Base-by-base conservation (phyloP, 371 early-diverging fungal genomes). In the Nosema granulosis region DNA sequence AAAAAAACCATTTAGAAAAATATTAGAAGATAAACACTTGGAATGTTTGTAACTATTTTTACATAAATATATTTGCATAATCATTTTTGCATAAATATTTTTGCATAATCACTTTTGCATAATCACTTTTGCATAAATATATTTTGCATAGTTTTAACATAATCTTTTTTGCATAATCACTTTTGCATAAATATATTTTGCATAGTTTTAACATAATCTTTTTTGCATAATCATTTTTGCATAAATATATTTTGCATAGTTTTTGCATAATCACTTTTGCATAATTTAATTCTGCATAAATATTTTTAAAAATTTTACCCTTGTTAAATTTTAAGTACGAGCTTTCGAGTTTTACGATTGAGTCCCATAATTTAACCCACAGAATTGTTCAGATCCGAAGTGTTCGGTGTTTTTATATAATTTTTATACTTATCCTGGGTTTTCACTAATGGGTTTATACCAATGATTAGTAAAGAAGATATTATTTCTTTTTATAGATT, bases 291-390 rank as follows among this genome's bases (percentile, higher is more conserved):
- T n/a, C n/a, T n/a, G n/a, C n/a, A n/a, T n/a, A n/a, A n/a, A n/a
- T n/a, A n/a, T n/a, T n/a, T n/a, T n/a, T n/a, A n/a, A n/a, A n/a
- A n/a, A 31, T 59, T 43, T 18, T 31, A 28, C 59, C 59, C 59
- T 22, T 13, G 6, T 43, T 59, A 34, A 26, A 56, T 26, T 59
- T 59, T 28, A 59, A 29, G 59, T 3, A 59, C 29, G 59, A 59
- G 22, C 59, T 59, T 59, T 29, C 32, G 59, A 59, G 31, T 59
- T 59, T 59, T 59, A 59, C 59, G 26, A 29, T 31, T 31, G 59
- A 59, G 32, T 59, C 59, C 59, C 59, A 59, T 59, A 59, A 26
- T 29, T 59, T 34, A 59, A 43, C 6, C 2, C 59, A 13, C 32
- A 28, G 32, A 59, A 26, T 26, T 59, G n/a, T 59, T 29, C 26